Evolutionary conservation across 345 rosid species (phyloP).

Genomic region (Mangifera indica): DNA sequence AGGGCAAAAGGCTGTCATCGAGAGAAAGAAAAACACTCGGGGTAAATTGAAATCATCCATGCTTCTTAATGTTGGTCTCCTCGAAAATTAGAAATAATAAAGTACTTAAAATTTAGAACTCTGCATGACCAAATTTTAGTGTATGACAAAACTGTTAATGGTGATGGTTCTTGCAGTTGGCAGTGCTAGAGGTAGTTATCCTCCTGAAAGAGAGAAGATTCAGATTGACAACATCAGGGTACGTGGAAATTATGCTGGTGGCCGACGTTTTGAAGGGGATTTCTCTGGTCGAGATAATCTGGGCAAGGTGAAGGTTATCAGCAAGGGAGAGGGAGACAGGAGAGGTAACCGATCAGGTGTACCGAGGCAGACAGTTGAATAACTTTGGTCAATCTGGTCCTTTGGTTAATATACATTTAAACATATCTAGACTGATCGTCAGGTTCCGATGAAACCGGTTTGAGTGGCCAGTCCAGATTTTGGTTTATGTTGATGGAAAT

Average conservation of each 20-base stretch:
- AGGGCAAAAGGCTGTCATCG: constrained; percentile 58
- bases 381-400: not conserved
- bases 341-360: constrained; percentile 33
- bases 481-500: no score
- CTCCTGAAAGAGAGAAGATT: constrained; percentile 51
- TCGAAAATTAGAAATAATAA: constrained; percentile 25
- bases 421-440: no score
- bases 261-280: constrained; percentile 37
- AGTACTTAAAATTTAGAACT: constrained; percentile 25
- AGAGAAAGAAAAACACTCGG: constrained; percentile 69
- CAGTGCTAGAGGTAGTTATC: constrained; percentile 50
- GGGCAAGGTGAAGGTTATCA: constrained; percentile 30
- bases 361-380: constrained; percentile 7
- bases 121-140: not conserved
- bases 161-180: constrained; percentile 27
- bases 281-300: constrained; percentile 33
- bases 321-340: constrained; percentile 36
- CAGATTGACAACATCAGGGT: constrained; percentile 47
- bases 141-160: constrained; percentile 13
- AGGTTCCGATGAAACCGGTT: no score
- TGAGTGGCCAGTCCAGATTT: no score
- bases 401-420: no score
- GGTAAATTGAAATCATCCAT: constrained; percentile 38
- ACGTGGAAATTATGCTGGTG: constrained; percentile 39
- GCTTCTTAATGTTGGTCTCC: not conserved